These are phyloP conservation scores for Suhomyces emberorum DNA, from an alignment of 805 yeast genomes.

Conservation along the genomic window DNA sequence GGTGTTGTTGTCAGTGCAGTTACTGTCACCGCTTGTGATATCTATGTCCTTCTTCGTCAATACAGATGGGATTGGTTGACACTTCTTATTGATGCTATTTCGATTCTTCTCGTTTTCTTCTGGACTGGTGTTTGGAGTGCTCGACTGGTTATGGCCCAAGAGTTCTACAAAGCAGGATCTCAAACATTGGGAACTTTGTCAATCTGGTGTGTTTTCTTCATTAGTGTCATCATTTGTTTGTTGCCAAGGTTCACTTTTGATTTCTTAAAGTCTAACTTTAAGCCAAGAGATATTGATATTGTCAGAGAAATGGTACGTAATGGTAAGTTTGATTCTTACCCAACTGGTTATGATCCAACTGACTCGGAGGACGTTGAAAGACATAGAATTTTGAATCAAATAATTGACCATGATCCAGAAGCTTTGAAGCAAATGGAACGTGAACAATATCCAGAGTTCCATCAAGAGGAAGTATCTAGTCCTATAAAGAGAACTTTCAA, in stretches of 20 bases:
- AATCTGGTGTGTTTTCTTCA: conserved; percentile 66
- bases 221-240: conserved; percentile 62
- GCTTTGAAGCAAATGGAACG: conserved; percentile 32
- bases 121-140: conserved; percentile 86
- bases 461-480: background rate
- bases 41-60: conserved; percentile 63
- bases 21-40: conserved; percentile 64
- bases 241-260: conserved; percentile 67
- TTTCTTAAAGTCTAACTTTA: conserved; percentile 47
- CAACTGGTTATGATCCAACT: conserved; percentile 72
- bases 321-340: conserved; percentile 68
- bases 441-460: conserved; percentile 16
- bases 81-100: conserved; percentile 49
- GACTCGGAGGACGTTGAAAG: conserved; percentile 53
- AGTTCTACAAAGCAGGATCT: conserved; percentile 65
- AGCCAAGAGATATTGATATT: conserved; percentile 69
- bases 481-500: conserved; percentile 29
- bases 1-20: conserved; percentile 68
- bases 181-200: conserved; percentile 58
- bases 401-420: conserved; percentile 33
- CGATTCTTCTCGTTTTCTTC: conserved; percentile 58
- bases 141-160: conserved; percentile 41
- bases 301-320: conserved; percentile 64
- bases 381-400: conserved; percentile 29
- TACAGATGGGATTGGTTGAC: conserved; percentile 82